phyloP scores from a whole-genome alignment of 1,284 basidiomycete species.

The Schizophyllum amplum region DNA sequence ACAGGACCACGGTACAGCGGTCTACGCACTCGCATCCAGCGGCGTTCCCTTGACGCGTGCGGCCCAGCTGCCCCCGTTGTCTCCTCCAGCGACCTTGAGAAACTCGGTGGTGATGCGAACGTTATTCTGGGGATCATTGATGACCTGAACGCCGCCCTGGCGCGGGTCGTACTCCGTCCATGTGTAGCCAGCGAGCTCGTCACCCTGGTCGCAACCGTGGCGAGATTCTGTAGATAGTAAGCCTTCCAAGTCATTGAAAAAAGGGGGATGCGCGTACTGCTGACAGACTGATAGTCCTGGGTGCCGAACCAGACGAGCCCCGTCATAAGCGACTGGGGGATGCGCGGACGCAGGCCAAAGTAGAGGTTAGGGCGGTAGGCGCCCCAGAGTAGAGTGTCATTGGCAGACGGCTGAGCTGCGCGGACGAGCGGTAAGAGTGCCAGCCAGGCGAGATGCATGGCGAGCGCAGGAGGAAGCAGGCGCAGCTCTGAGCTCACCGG shows the following conservation, averaged over 20 bases:
- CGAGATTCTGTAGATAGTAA: constrained; percentile 49
- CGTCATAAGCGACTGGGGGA: constrained; percentile 83
- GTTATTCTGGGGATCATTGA: constrained; percentile 79
- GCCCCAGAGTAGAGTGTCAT: constrained; percentile 81
- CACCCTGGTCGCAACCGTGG: constrained; percentile 87
- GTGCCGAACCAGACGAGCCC: constrained; percentile 91
- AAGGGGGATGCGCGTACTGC: constrained; percentile 35
- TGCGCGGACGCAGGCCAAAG: constrained; percentile 80
- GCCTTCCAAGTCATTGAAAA: background rate
- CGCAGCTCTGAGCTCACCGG: background rate
- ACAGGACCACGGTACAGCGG: background rate
- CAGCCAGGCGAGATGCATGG: background rate
- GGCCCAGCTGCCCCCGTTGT: constrained; percentile 85
- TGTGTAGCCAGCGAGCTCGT: constrained; percentile 74
- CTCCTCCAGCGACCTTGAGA: constrained; percentile 73
- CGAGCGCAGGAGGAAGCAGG: background rate
- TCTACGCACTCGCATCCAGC: constrained; percentile 50
- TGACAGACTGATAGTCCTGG: constrained; percentile 67
- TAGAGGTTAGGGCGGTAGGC: constrained; percentile 88
- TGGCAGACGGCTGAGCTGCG: constrained; percentile 16
- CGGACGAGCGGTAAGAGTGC: background rate
- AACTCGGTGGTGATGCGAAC: constrained; percentile 80
- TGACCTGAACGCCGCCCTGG: constrained; percentile 76
- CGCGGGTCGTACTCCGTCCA: constrained; percentile 87
- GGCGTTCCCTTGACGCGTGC: constrained; percentile 81